Conservation (phyloP, 352 stramenopile genomes). For the Phytophthora hibernalis region DNA sequence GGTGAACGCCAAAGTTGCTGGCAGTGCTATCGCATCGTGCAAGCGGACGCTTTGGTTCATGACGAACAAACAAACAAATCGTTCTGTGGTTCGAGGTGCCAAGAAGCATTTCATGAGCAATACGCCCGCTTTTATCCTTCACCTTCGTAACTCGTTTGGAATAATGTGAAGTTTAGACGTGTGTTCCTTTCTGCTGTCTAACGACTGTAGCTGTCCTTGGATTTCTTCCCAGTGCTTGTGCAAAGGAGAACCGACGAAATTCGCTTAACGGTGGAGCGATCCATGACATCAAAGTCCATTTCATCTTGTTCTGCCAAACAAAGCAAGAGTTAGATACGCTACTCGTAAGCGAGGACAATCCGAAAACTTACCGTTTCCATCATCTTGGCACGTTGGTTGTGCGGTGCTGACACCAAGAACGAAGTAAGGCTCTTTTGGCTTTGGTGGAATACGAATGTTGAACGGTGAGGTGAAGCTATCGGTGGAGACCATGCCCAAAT, state of each 20-base stretch:
- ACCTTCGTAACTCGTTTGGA: slow-evolving; percentile 9
- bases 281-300: slow-evolving; percentile 76
- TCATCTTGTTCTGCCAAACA: slow-evolving; percentile 57
- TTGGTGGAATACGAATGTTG: slow-evolving; percentile 75
- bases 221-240: slow-evolving; percentile 68
- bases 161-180: neutral
- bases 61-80: slow-evolving; percentile 54
- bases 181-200: neutral
- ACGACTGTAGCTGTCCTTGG: slow-evolving; percentile 16
- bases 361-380: slow-evolving; percentile 27
- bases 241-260: slow-evolving; percentile 77
- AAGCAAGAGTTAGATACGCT: neutral
- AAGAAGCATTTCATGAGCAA: slow-evolving; percentile 49
- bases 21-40: slow-evolving; percentile 79
- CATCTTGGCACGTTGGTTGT: slow-evolving; percentile 38
- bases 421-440: slow-evolving; percentile 63
- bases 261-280: slow-evolving; percentile 79
- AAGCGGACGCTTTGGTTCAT: slow-evolving; percentile 45
- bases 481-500: slow-evolving; percentile 37
- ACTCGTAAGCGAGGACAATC: slow-evolving; percentile 1
- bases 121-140: slow-evolving; percentile 64
- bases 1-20: slow-evolving; percentile 73
- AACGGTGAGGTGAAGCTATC: slow-evolving; percentile 79
- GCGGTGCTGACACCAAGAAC: slow-evolving; percentile 56
- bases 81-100: slow-evolving; percentile 63